Evolutionary conservation across 306 rosid species (phyloP).

Genomic region (Dryas alaskensis): DNA sequence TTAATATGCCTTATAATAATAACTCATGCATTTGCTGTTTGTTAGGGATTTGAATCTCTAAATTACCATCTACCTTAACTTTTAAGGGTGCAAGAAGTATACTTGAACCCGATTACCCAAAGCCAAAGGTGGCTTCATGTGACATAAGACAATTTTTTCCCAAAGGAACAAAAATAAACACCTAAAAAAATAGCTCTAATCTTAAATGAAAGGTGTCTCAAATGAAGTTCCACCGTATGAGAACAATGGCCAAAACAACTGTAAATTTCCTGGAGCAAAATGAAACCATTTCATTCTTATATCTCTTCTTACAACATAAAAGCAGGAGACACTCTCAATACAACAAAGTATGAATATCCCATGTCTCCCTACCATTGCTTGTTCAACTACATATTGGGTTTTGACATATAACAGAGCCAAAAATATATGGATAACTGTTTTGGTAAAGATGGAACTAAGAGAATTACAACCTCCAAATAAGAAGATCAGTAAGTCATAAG

Average conservation of each 20-base stretch:
- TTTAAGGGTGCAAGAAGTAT: too few relatives aligned
- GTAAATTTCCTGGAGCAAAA: constrained; percentile 1
- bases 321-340: background rate
- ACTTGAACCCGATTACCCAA: too few relatives aligned
- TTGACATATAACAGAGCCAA: background rate
- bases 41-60: too few relatives aligned
- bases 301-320: constrained; percentile 2
- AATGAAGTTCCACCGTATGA: background rate
- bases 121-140: too few relatives aligned
- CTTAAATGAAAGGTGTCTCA: background rate
- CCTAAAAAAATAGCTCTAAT: background rate
- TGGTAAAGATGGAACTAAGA: background rate
- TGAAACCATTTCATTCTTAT: constrained; percentile 1
- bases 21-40: too few relatives aligned
- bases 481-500: constrained; percentile 60
- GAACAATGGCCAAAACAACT: background rate
- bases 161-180: background rate
- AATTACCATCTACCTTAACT: too few relatives aligned
- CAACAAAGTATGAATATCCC: constrained; percentile 1
- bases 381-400: constrained; percentile 7
- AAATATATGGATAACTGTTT: background rate
- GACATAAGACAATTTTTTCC: too few relatives aligned
- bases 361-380: background rate
- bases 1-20: too few relatives aligned
- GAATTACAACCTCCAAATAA: background rate